These are phyloP conservation scores for Cladosporium sp. DNA, from an alignment of 2,329 filamentous ascomycete genomes.

Conservation along the genomic window DNA sequence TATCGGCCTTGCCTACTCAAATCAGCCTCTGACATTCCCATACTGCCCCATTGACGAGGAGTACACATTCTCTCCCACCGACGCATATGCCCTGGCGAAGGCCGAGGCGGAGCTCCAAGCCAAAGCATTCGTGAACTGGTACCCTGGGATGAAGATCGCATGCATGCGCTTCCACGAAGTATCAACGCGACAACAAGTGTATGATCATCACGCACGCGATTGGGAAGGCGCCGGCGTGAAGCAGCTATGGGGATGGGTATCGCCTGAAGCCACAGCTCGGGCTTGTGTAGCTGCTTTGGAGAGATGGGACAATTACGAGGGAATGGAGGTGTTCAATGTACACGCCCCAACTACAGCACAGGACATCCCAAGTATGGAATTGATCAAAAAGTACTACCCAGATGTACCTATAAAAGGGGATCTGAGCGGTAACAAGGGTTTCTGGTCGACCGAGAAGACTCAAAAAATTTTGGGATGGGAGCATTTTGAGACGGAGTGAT, in stretches of 20 bases:
- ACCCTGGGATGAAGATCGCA: conserved; percentile 36
- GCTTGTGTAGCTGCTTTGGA: conserved; percentile 35
- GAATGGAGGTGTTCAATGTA: conserved; percentile 35
- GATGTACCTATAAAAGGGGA: conserved; percentile 22
- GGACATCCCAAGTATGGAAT: conserved; percentile 19
- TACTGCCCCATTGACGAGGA: conserved; percentile 39
- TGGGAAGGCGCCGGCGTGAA: conserved; percentile 34
- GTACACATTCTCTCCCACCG: conserved; percentile 31
- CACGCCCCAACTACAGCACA: conserved; percentile 30
- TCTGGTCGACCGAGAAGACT: conserved; percentile 27
- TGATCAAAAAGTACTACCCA: conserved; percentile 27
- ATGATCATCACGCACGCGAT: conserved; percentile 31
- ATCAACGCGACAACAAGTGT: conserved; percentile 27
- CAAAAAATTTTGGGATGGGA: conserved; percentile 24
- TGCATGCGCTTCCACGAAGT: conserved; percentile 38
- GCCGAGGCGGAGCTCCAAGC: conserved; percentile 34
- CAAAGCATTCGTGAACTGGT: conserved; percentile 34
- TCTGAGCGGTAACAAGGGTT: conserved; percentile 21
- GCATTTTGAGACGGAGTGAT: conserved; percentile 24
- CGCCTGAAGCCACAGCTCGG: conserved; percentile 32
- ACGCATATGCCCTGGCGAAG: conserved; percentile 36
- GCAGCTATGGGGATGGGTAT: conserved; percentile 37
- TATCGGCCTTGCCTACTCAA: conserved; percentile 36
- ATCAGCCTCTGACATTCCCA: conserved; percentile 32
- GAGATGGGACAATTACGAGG: conserved; percentile 29